Evolutionary conservation across 371 early-diverging fungal species (phyloP), one percentile per base, ranked within the genome.

Genomic region (Rhizopus arrhizus): DNA sequence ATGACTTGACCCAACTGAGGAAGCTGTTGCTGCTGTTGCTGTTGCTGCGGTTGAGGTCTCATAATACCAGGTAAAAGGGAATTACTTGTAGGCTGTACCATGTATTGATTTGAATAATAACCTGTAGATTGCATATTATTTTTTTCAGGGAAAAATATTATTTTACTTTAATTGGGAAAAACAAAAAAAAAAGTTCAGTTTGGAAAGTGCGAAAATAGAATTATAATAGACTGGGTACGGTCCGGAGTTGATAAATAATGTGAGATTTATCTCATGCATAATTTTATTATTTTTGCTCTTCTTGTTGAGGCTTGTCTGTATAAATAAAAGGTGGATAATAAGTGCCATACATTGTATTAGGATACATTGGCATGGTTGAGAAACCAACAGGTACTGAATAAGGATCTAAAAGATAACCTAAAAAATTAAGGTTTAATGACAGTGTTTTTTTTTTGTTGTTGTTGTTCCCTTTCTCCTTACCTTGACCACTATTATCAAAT

Each of bases 71-170:
- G 46, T 15, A 45, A 22, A 22, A 45, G 46, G 11, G 46, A 45
- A 22, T 45, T 45, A 15, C 8, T 45, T 45, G 13, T 54, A 12
- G 41, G 64, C 11, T 59, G 65, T 13, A 65, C 61, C 60, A 65
- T 56, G 54, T 60, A 60, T 6, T 64, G 61, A 28, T 33, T 48
- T 35, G 49, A 45, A 42, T 65, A 65, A 53, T 65, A 65, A 34
- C 66, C 66, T 31, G 61, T 65, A 12, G 66, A 65, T 46, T 65
- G 66, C 66, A 65, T 65, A 55, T 47, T 56, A 47, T 10, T 51
- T 31, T 62, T 32, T 56, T 45, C 53, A 53, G 43, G 33, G 28
- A 34, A 34, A 28, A 40, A 16, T 11, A 38, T 38, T 11, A 7
- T 45, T 45, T 45, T 45, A 45, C 46, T 45, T 22, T 45, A 45